Evolutionary conservation across 352 stramenopile species (phyloP).

Genomic region (Lagenidium sp.): DNA sequence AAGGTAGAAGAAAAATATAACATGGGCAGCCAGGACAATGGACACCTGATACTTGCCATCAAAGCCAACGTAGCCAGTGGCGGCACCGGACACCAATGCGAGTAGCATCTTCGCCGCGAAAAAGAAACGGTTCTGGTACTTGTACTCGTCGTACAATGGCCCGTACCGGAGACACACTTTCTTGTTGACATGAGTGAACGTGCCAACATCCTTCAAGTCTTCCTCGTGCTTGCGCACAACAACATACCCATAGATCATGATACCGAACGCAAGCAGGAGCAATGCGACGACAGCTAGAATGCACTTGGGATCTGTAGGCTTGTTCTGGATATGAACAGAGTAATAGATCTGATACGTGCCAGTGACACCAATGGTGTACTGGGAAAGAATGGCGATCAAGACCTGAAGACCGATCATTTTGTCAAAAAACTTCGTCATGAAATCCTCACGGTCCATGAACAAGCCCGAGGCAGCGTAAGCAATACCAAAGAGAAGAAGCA

Average conservation of each 20-base stretch:
- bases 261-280: conserved; percentile 56
- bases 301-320: conserved; percentile 50
- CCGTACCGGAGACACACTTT: conserved; percentile 73
- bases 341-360: conserved; percentile 83
- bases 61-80: conserved; percentile 22
- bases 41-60: conserved; percentile 18
- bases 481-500: conserved; percentile 52
- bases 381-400: conserved; percentile 63
- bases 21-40: conserved; percentile 21
- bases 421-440: conserved; percentile 73
- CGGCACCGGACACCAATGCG: conserved; percentile 19
- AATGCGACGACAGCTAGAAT: conserved; percentile 48
- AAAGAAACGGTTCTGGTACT: conserved; percentile 83
- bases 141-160: conserved; percentile 83
- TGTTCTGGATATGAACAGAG: conserved; percentile 43
- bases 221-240: conserved; percentile 67
- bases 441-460: conserved; percentile 64
- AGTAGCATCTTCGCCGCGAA: conserved; percentile 60
- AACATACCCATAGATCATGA: conserved; percentile 70
- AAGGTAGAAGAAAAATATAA: conserved; percentile 31
- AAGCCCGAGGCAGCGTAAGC: conserved; percentile 43
- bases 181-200: conserved; percentile 71
- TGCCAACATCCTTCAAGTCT: conserved; percentile 71
- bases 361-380: conserved; percentile 82
- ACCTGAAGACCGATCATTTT: conserved; percentile 78